Conservation (phyloP, 2,329 filamentous ascomycete species). For the Arthrobotrys megalospora region DNA sequence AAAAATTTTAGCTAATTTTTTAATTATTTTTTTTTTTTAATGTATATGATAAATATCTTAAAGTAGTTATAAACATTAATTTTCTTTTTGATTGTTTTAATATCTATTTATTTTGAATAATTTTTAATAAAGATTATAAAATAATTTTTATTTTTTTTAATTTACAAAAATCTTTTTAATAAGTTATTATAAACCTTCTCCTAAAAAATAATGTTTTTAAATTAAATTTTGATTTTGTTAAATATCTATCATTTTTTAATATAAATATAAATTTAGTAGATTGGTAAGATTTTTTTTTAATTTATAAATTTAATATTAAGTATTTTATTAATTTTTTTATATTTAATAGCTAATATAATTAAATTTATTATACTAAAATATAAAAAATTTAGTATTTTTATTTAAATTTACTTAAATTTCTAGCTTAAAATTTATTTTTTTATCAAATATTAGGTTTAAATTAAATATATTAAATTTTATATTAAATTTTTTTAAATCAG, state of each 20-base stretch:
- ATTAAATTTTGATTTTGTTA: neutral
- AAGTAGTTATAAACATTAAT: no score
- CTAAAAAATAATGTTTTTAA: conserved; percentile 1
- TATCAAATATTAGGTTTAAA: conserved; percentile 7
- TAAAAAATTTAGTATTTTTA: conserved; percentile 8
- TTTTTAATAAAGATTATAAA: conserved; percentile 1
- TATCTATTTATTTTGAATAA: neutral
- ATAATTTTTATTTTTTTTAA: conserved; percentile 9
- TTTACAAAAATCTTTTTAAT: conserved; percentile 18
- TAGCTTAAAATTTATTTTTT: neutral
- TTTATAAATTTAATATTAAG: neutral
- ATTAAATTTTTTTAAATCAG: conserved; percentile 3
- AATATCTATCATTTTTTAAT: conserved; percentile 3
- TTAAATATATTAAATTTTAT: conserved; percentile 10
- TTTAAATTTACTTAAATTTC: neutral
- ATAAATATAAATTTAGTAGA: conserved; percentile 1
- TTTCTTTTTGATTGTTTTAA: neutral
- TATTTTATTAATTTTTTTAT: neutral
- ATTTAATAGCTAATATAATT: no score
- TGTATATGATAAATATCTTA: no score
- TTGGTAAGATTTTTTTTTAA: neutral
- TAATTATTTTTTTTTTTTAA: conserved; percentile 1
- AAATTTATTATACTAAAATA: no score
- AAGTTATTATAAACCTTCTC: conserved; percentile 7
- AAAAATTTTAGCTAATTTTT: conserved; percentile 12